Base-by-base conservation (phyloP, 371 early-diverging fungal species). In the Actinomortierella wolfii region DNA sequence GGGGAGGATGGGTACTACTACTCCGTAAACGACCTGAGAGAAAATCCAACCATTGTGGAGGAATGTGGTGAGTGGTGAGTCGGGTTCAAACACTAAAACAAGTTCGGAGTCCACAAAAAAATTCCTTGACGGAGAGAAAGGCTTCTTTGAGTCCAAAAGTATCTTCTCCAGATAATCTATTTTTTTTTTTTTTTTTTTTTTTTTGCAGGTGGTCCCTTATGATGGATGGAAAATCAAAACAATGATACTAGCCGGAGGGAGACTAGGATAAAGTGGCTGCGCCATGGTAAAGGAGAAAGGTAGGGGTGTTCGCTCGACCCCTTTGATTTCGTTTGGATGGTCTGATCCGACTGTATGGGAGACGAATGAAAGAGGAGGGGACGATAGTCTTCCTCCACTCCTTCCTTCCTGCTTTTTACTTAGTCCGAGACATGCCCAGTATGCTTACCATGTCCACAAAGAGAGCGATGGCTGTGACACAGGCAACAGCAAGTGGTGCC, bases 1-100 rank as follows among this genome's bases (percentile, higher is more conserved):
- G 3, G 96, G 96, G 34, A 94, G 76, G 52, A 93, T 85, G 24
- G 96, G 95, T 24, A 94, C 87, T 17, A 92, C 86, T n/a, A 92
- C 84, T 28, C 91, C 89, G 67, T 94, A 94, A 7, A 89, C 86
- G 18, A 89, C 77, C 75, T 94, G 92, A 53, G 81, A 81, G 51
- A 64, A 76, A 51, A 67, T 52, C 13, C 57, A 68, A 63, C n/a
- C n/a, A n/a, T n/a, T n/a, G n/a, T n/a, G n/a, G 68, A 45, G 26
- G 15, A 43, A 43, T 48, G 40, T 3, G 24, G 46, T 34, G 20
- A 26, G 20, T 8, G n/a, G 39, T 15, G 54, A 23, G 13, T 15
- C 55, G n/a, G 7, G 42, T 54, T 0, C 23, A 42, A 50, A 24
- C 20, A 49, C 46, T 26, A 40, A 41, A 40, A 43, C 14, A 39